A percentile compares a stretch with the other conserved stretches of the same genome.
These are phyloP conservation scores for Puccinia hordei DNA, from an alignment of 1,284 basidiomycete genomes.

Conservation along the genomic window DNA sequence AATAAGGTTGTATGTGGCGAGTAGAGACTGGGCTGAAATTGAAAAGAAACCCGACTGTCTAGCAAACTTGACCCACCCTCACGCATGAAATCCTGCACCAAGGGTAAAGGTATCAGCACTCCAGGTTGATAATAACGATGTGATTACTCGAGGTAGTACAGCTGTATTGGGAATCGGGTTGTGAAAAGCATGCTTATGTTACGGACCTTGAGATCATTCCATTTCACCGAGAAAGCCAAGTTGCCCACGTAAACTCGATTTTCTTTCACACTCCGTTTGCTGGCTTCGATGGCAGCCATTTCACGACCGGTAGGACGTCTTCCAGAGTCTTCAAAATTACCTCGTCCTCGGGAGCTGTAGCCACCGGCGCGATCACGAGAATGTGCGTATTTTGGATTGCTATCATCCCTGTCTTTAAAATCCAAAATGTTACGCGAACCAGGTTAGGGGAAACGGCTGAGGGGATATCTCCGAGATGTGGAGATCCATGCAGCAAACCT, in stretches of 20 bases:
- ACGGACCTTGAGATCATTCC: constrained; percentile 78
- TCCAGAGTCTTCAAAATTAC: constrained; percentile 29
- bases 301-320: constrained; percentile 53
- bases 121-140: not conserved
- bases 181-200: not conserved
- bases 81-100: constrained; percentile 79
- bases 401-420: constrained; percentile 17
- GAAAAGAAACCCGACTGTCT: constrained; percentile 62
- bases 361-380: constrained; percentile 25
- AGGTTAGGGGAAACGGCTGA: not conserved
- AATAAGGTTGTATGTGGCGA: constrained; percentile 67
- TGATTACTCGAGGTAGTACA: not conserved
- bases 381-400: constrained; percentile 24
- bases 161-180: not conserved
- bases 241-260: constrained; percentile 98
- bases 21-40: constrained; percentile 64
- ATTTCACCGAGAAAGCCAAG: constrained; percentile 94
- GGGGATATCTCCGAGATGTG: not conserved
- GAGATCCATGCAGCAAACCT: not conserved
- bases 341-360: constrained; percentile 34
- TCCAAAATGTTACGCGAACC: not conserved
- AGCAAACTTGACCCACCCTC: constrained; percentile 79
- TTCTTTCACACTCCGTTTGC: constrained; percentile 91
- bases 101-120: not conserved
- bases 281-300: constrained; percentile 60